Conservation (phyloP, 1,139 yeast genomes). For the Kodamaea arcana region DNA sequence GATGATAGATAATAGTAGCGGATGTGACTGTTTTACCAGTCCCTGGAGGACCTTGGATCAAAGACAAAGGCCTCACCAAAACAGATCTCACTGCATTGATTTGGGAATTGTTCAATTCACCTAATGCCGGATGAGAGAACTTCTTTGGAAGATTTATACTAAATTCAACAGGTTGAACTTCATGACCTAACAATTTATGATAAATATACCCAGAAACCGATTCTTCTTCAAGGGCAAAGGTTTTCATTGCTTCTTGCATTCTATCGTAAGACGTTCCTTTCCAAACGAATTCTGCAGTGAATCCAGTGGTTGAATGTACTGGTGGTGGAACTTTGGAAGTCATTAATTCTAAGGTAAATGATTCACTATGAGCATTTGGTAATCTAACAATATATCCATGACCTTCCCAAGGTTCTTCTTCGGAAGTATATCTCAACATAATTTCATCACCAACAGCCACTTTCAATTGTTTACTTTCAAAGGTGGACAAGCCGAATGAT, state of each 20-base stretch:
- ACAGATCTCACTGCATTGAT: conserved; percentile 72
- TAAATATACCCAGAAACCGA: conserved; percentile 76
- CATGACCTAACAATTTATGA: conserved; percentile 80
- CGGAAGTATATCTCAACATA: conserved; percentile 56
- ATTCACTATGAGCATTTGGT: conserved; percentile 76
- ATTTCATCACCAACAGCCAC: conserved; percentile 89
- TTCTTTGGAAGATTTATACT: conserved; percentile 56
- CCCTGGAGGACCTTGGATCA: conserved; percentile 98
- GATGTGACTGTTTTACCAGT: conserved; percentile 96
- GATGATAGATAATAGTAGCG: conserved; percentile 80
- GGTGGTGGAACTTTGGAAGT: conserved; percentile 40
- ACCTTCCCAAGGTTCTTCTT: conserved; percentile 61
- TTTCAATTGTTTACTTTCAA: conserved; percentile 62
- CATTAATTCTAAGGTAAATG: conserved; percentile 67
- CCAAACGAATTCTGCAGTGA: conserved; percentile 89
- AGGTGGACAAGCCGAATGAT: conserved; percentile 63
- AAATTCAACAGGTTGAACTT: conserved; percentile 61
- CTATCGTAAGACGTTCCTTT: conserved; percentile 78
- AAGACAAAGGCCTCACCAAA: conserved; percentile 68
- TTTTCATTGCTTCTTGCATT: conserved; percentile 74
- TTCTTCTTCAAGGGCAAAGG: conserved; percentile 67
- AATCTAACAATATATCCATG: conserved; percentile 67
- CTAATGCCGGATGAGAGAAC: conserved; percentile 63
- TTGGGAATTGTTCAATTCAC: conserved; percentile 75
- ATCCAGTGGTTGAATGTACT: conserved; percentile 59